Conservation (phyloP, 805 yeast species). For the Wickerhamiella spandovensis region DNA sequence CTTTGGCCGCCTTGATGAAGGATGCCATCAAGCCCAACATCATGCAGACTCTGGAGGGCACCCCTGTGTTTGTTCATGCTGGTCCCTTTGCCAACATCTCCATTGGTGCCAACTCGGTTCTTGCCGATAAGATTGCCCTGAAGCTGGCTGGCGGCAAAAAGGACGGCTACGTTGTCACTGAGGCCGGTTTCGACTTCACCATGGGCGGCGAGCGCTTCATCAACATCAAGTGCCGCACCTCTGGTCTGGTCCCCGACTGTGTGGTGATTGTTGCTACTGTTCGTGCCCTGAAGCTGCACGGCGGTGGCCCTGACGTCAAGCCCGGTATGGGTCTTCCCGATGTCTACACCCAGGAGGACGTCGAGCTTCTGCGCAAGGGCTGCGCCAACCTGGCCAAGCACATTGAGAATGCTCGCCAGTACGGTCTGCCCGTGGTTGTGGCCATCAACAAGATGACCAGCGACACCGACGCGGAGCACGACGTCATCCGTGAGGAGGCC, state of each 20-base stretch:
- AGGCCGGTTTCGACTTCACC: slow-evolving; percentile 97
- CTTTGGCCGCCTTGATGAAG: slow-evolving; percentile 83
- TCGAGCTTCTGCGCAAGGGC: slow-evolving; percentile 64
- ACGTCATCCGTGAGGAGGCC: slow-evolving; percentile 66
- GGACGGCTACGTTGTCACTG: slow-evolving; percentile 83
- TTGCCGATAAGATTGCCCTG: slow-evolving; percentile 86
- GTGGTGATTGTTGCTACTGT: slow-evolving; percentile 93
- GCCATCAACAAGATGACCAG: slow-evolving; percentile 82
- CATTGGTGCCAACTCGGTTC: slow-evolving; percentile 88
- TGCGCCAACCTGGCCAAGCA: slow-evolving; percentile 85
- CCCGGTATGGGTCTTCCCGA: slow-evolving; percentile 81
- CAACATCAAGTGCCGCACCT: slow-evolving; percentile 88
- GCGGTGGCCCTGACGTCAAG: slow-evolving; percentile 94
- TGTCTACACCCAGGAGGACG: slow-evolving; percentile 69
- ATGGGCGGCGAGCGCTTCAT: slow-evolving; percentile 98
- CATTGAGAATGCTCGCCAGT: slow-evolving; percentile 68
- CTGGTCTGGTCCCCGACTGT: slow-evolving; percentile 77
- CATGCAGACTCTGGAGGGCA: slow-evolving; percentile 96
- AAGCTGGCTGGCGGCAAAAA: slow-evolving; percentile 64
- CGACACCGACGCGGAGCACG: slow-evolving; percentile 71
- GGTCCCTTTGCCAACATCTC: slow-evolving; percentile 97
- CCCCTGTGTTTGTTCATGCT: slow-evolving; percentile 94
- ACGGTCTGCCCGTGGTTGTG: slow-evolving; percentile 85
- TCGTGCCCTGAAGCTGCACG: slow-evolving; percentile 91
- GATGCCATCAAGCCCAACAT: slow-evolving; percentile 93